Conservation (phyloP, 2,329 filamentous ascomycete genomes). For the Alternaria burnsii region DNA sequence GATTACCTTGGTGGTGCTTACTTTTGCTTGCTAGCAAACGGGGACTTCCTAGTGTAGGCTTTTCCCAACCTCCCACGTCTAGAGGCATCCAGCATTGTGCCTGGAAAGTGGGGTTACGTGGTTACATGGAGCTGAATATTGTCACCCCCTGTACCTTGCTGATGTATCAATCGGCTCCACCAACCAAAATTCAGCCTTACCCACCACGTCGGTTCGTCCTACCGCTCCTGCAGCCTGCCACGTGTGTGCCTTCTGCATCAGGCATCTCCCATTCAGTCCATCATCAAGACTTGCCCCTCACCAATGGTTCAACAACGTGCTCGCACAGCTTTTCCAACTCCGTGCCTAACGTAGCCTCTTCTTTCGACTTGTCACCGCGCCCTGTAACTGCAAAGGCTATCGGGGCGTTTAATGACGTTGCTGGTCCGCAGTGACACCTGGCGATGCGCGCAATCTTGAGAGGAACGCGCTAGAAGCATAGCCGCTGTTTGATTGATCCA, state of each 20-base stretch:
- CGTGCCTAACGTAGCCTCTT: neutral
- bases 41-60: neutral
- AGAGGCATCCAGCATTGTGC: neutral
- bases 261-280: neutral
- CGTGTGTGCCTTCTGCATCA: constrained; percentile 34
- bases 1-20: too few species aligned
- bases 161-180: constrained; percentile 13
- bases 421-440: constrained; percentile 7
- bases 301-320: constrained; percentile 5
- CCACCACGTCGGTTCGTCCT: constrained; percentile 34
- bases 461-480: constrained; percentile 21
- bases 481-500: constrained; percentile 4
- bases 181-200: constrained; percentile 46
- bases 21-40: neutral
- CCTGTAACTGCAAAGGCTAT: neutral
- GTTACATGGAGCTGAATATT: constrained; percentile 2
- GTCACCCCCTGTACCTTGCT: constrained; percentile 1
- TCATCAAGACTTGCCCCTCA: neutral
- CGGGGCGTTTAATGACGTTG: constrained; percentile 5
- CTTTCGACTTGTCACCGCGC: constrained; percentile 10
- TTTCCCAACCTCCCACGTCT: neutral
- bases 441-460: constrained; percentile 4
- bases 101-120: neutral
- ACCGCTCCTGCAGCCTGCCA: constrained; percentile 44
- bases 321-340: neutral